A percentile compares a stretch with the other conserved stretches of the same genome.
Conservation (phyloP, 352 stramenopile species). For the Globisporangium spinosum region DNA sequence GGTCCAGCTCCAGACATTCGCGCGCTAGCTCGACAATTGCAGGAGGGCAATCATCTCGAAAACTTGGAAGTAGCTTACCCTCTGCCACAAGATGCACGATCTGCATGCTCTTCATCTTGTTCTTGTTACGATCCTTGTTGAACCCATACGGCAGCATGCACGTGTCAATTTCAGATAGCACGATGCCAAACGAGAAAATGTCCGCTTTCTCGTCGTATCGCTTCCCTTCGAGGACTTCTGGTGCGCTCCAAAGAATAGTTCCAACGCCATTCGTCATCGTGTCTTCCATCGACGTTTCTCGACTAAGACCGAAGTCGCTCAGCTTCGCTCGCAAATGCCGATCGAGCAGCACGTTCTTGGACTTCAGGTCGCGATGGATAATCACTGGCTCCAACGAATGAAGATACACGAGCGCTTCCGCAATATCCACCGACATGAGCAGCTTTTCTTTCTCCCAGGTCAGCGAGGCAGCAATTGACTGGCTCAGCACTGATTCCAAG, state of each 20-base stretch:
- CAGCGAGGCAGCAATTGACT: slow-evolving; percentile 35
- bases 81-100: slow-evolving; percentile 80
- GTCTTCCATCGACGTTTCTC: slow-evolving; percentile 58
- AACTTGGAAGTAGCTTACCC: slow-evolving; percentile 69
- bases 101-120: slow-evolving; percentile 80
- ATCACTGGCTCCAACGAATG: slow-evolving; percentile 62
- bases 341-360: slow-evolving; percentile 71
- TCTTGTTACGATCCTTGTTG: slow-evolving; percentile 38
- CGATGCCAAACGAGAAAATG: slow-evolving; percentile 73
- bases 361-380: slow-evolving; percentile 74
- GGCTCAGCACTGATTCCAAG: slow-evolving; percentile 45
- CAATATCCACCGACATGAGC: slow-evolving; percentile 55
- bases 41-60: slow-evolving; percentile 57
- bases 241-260: slow-evolving; percentile 71
- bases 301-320: slow-evolving; percentile 70
- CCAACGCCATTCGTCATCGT: slow-evolving; percentile 79
- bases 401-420: slow-evolving; percentile 66
- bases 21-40: slow-evolving; percentile 52
- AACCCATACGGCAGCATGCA: slow-evolving; percentile 71
- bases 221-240: slow-evolving; percentile 66
- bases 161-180: slow-evolving; percentile 75
- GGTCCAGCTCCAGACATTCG: slow-evolving; percentile 61
- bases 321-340: slow-evolving; percentile 59
- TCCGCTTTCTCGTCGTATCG: slow-evolving; percentile 77
- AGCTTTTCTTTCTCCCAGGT: slow-evolving; percentile 62